These are phyloP conservation scores for Rhinocladiella similis DNA, from an alignment of 2,329 filamentous ascomycete species.

Conservation along the genomic window DNA sequence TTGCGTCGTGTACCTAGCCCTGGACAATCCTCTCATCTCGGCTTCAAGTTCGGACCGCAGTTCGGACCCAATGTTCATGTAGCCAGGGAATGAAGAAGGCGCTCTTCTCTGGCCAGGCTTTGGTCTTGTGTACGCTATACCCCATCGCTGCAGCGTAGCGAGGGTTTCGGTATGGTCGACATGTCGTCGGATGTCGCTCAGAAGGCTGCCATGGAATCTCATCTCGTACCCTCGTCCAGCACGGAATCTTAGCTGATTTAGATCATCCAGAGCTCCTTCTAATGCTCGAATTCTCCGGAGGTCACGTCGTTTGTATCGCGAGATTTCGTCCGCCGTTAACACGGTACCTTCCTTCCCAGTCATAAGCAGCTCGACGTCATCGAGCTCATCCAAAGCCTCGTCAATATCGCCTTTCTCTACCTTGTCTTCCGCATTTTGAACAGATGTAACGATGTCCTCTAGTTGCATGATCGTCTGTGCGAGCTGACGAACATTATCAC, in stretches of 20 bases:
- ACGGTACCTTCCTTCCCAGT: conserved; percentile 54
- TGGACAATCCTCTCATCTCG: conserved; percentile 75
- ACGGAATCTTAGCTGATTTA: conserved; percentile 72
- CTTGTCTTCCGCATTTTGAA: conserved; percentile 74
- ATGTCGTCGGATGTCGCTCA: conserved; percentile 80
- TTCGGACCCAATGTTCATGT: conserved; percentile 70
- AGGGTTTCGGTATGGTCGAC: conserved; percentile 68
- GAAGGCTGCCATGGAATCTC: conserved; percentile 73
- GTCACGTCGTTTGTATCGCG: conserved; percentile 52
- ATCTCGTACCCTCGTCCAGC: conserved; percentile 86
- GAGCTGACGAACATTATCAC: conserved; percentile 81
- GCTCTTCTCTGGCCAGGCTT: conserved; percentile 67
- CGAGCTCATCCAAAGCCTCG: conserved; percentile 73
- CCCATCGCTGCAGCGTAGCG: conserved; percentile 83
- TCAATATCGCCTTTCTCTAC: conserved; percentile 85
- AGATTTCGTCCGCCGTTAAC: conserved; percentile 17
- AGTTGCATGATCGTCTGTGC: conserved; percentile 82
- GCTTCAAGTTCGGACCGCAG: conserved; percentile 70
- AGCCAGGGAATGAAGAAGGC: conserved; percentile 72
- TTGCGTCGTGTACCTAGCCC: conserved; percentile 74
- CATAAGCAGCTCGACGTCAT: conserved; percentile 76
- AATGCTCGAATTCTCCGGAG: conserved; percentile 75
- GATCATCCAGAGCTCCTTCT: conserved; percentile 74
- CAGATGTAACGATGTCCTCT: conserved; percentile 71
- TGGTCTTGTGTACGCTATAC: conserved; percentile 69